Conservation (phyloP, 805 yeast species). For the Saturnispora sanitii region DNA sequence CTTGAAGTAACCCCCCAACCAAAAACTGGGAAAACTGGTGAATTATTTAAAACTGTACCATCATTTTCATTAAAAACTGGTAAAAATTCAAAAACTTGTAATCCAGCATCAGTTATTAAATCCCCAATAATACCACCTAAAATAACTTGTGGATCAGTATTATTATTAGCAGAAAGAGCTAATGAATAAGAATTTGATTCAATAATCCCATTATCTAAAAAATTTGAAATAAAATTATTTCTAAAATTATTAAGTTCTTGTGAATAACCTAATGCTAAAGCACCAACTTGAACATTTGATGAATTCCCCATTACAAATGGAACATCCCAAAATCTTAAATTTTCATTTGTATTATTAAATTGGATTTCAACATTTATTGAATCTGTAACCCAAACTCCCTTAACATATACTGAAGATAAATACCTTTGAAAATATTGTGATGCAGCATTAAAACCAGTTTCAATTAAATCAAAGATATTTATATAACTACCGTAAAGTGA, state of each 20-base stretch:
- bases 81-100: constrained; percentile 41
- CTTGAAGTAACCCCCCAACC: constrained; percentile 33
- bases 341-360: constrained; percentile 1
- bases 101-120: constrained; percentile 33
- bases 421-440: constrained; percentile 11
- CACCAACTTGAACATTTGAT: constrained; percentile 32
- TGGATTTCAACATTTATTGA: constrained; percentile 13
- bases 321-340: constrained; percentile 17
- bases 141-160: constrained; percentile 30
- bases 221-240: constrained; percentile 27
- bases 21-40: constrained; percentile 39
- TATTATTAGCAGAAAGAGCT: constrained; percentile 25
- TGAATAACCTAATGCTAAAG: constrained; percentile 34
- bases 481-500: constrained; percentile 12
- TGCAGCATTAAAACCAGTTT: constrained; percentile 13
- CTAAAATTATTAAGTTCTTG: constrained; percentile 13
- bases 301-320: constrained; percentile 31
- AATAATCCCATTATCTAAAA: constrained; percentile 26
- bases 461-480: constrained; percentile 9
- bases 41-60: constrained; percentile 10
- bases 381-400: constrained; percentile 22
- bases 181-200: constrained; percentile 36
- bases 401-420: constrained; percentile 17
- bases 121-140: constrained; percentile 51
- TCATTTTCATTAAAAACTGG: constrained; percentile 27